Evolutionary conservation across 1,139 yeast species (phyloP), one percentile per base, ranked within the genome.

Genomic region (Insectozyma bohioensis): DNA sequence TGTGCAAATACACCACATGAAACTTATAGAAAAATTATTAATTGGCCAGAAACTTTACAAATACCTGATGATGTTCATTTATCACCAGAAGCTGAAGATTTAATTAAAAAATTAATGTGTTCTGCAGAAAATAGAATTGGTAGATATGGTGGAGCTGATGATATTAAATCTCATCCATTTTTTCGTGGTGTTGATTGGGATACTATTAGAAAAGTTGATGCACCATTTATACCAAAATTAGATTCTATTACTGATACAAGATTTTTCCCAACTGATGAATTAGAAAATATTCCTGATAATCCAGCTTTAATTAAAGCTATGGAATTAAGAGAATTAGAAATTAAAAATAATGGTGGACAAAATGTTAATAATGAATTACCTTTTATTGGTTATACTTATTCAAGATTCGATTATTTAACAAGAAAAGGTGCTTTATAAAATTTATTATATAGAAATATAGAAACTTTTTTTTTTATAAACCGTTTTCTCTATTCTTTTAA

Each of bases 1-100:
- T 94, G 98, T 63, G 85, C 95, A 1, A 98, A 92, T 56, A 87
- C 97, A 4, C 97, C 98, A n/a, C 97, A 90, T 49, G 98, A 92
- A 51, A 92, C 98, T 0, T 92, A 92, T 59, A 74, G 95, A 40
- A 94, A 92, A 74, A 92, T 92, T 53, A 70, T 94, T 54, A 86
- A 88, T 58, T 94, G 97, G 90, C 94, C 85, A 53, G 97, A 92
- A 54, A 82, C 95, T 2, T 67, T 92, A 49, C 85, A 81, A 43
- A 87, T 92, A 52, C 99, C 99, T 1, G 97, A 90, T 48, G 98
- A 94, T 52, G 83, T 92, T 33, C 98, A 92, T 60, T 69, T 92
- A 33, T 82, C 95, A 12, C 87, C 95, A 2, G 98, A 92, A 56
- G 85, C 95, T 14, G 98, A 90, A 56, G 97, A 94, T 58, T 71